Base-by-base conservation (phyloP, 2,329 filamentous ascomycete genomes). In the Furcasterigmium furcatum region DNA sequence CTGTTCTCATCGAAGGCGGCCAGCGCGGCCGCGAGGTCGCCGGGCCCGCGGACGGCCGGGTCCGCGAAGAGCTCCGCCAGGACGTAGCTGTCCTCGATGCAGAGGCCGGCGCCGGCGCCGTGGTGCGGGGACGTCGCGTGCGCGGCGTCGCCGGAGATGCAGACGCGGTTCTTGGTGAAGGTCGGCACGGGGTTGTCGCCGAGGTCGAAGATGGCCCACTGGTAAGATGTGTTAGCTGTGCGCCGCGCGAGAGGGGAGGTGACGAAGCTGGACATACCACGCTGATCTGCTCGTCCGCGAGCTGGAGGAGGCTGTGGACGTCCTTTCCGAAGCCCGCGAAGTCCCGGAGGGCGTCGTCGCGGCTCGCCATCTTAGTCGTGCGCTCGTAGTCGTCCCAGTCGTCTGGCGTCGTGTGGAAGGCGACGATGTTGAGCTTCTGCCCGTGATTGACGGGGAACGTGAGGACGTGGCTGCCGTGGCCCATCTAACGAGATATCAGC, bases 111-210 rank as follows among this genome's bases (percentile, higher is more conserved):
- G 3, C 81, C 81, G 2, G 80, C 73, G 0, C 80, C 81, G 35
- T 81, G 76, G 32, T 80, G 76, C 0, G 82, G 82, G 1, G 79
- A 77, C 32, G 77, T 77, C 0, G 80, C 80, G 56, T 85, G 82
- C 0, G 82, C 82, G 0, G 82, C 80, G 54, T 86, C 82, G 19
- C 36, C 36, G 1, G 80, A 59, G 3, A 85, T 66, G 30, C 68
- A 72, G 20, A 76, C 54, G 1, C 71, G 63, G 8, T 66, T 67
- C 20, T 65, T 65, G 52, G 64, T 67, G 36, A 70, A 77, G 10
- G 56, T 55, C 2, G 66, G 65, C 1, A 73, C 59, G 1, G 69
- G 71, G 35, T 70, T 54, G n/a, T 72, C 62, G 25, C 65, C 67
- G 1, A 73, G 59, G 39, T 74, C 72, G 51, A 73, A 76, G 25